A percentile compares a stretch with the other conserved stretches of the same genome.
phyloP scores from a whole-genome alignment of 441 rosid genomes.

The Gossypium gossypioides region DNA sequence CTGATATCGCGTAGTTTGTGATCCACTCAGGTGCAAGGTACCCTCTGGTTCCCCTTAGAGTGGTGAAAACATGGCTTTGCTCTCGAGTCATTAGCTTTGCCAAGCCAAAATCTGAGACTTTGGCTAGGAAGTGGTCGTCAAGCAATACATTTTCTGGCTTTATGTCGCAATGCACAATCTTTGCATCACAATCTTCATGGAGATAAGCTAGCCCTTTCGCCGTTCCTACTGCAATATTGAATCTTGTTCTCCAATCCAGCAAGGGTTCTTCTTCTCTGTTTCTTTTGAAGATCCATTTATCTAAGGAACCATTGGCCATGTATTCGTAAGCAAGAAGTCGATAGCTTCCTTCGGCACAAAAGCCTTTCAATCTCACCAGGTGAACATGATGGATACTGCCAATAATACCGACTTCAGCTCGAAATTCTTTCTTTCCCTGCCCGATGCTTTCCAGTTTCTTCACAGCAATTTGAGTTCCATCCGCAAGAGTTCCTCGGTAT shows the following conservation, averaged over 20 bases:
- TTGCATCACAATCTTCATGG: slow-evolving; percentile 75
- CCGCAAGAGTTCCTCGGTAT: slow-evolving; percentile 64
- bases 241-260: slow-evolving; percentile 74
- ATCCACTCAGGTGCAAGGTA: slow-evolving; percentile 95
- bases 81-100: slow-evolving; percentile 90
- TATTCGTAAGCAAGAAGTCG: slow-evolving; percentile 80
- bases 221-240: slow-evolving; percentile 72
- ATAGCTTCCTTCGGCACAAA: slow-evolving; percentile 78
- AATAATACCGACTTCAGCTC: slow-evolving; percentile 87
- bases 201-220: slow-evolving; percentile 90
- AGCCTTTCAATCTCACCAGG: slow-evolving; percentile 72
- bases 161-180: slow-evolving; percentile 82
- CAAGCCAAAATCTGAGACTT: slow-evolving; percentile 89
- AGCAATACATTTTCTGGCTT: slow-evolving; percentile 91
- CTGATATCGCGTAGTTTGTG: slow-evolving; percentile 85
- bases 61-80: slow-evolving; percentile 86
- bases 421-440: slow-evolving; percentile 88
- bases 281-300: slow-evolving; percentile 75
- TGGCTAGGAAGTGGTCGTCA: slow-evolving; percentile 60
- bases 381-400: slow-evolving; percentile 92
- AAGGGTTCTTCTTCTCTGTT: slow-evolving; percentile 25
- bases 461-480: slow-evolving; percentile 74
- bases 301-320: slow-evolving; percentile 75
- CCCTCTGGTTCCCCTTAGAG: slow-evolving; percentile 85
- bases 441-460: slow-evolving; percentile 90